Evolutionary conservation across 345 rosid genomes (phyloP).

Genomic region (Arabis hirsuta): DNA sequence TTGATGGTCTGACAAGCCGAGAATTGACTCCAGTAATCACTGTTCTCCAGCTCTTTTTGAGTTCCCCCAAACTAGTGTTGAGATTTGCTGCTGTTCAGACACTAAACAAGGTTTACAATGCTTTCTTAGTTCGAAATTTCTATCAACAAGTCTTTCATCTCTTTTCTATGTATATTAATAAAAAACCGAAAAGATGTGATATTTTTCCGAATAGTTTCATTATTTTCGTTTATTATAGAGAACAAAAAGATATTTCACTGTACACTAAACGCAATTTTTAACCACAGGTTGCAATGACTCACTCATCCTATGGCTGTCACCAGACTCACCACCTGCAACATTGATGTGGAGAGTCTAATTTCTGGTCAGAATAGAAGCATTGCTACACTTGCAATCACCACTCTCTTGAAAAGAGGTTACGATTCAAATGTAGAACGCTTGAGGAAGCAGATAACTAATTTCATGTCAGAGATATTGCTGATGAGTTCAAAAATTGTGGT

Average conservation of each 20-base stretch:
- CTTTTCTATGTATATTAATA: conserved; percentile 1
- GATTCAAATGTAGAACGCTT: conserved; percentile 97
- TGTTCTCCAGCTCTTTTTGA: conserved; percentile 94
- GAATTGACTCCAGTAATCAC: conserved; percentile 98
- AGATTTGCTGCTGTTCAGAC: conserved; percentile 99
- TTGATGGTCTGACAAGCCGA: conserved; percentile 85
- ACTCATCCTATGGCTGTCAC: conserved; percentile 99
- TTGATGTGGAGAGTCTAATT: conserved; percentile 98
- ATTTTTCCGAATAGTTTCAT: conserved; percentile 15
- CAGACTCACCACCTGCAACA: conserved; percentile 98
- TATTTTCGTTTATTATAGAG: not conserved
- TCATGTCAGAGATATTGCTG: conserved; percentile 99
- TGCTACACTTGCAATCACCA: conserved; percentile 98
- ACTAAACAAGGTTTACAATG: conserved; percentile 71
- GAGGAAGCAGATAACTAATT: conserved; percentile 98
- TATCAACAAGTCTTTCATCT: conserved; percentile 1
- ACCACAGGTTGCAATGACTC: conserved; percentile 95
- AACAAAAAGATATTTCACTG: conserved; percentile 12
- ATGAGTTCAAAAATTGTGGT: conserved; percentile 98
- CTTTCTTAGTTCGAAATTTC: conserved; percentile 17
- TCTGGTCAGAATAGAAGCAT: conserved; percentile 98
- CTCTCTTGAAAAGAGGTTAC: conserved; percentile 95
- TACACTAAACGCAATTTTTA: conserved; percentile 26
- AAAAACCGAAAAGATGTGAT: not conserved
- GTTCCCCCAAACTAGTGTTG: conserved; percentile 94